These are phyloP conservation scores for Zychaea mexicana DNA, from an alignment of 371 early-diverging fungal species.

Conservation along the genomic window DNA sequence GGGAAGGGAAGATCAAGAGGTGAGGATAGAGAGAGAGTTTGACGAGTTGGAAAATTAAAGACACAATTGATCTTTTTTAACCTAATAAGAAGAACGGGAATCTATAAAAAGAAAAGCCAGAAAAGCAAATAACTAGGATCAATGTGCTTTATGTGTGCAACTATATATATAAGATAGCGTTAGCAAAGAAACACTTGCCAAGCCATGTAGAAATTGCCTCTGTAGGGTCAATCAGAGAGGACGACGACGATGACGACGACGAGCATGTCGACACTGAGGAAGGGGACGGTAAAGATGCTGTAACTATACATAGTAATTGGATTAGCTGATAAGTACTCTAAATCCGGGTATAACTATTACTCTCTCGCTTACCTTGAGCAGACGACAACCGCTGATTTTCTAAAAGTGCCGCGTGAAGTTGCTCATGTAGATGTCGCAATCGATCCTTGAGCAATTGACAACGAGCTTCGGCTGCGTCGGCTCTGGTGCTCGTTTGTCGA, in stretches of 20 bases:
- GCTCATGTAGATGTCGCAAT: not conserved
- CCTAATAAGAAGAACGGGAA: too few species aligned
- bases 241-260: not conserved
- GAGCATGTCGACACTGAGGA: not conserved
- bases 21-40: too few species aligned
- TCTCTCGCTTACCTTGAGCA: not conserved
- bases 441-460: constrained; percentile 1
- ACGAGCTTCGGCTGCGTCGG: constrained; percentile 9
- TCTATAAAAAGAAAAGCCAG: not conserved
- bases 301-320: too few species aligned
- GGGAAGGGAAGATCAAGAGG: too few species aligned
- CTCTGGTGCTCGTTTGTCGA: constrained; percentile 7
- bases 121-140: constrained; percentile 1
- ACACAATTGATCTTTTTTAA: too few species aligned
- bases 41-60: too few species aligned
- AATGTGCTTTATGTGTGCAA: not conserved
- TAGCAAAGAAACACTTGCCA: not conserved
- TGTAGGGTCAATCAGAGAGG: not conserved
- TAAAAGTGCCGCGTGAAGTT: not conserved
- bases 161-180: not conserved
- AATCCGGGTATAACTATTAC: not conserved
- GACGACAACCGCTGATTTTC: not conserved
- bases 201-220: not conserved
- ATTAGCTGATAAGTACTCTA: not conserved
- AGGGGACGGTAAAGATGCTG: too few species aligned